Conservation (phyloP, 2,329 filamentous ascomycete genomes). For the Teratosphaeria pseudoeucalypti region DNA sequence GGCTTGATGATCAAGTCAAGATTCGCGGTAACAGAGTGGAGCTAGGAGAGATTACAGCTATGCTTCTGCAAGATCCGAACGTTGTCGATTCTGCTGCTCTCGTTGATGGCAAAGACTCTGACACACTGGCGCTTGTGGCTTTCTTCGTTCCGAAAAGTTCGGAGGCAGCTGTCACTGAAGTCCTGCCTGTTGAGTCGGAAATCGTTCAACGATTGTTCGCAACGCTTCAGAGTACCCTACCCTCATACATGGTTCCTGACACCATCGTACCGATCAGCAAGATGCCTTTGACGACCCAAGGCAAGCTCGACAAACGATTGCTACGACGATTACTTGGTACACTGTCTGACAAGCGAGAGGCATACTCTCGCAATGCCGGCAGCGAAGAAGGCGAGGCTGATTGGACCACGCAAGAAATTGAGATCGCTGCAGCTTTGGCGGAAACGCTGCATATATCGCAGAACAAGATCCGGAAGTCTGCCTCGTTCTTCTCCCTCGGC, state of each 20-base stretch:
- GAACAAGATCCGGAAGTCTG: constrained; percentile 48
- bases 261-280: constrained; percentile 58
- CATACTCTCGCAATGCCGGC: constrained; percentile 24
- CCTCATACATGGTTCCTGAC: constrained; percentile 70
- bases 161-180: background rate
- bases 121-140: constrained; percentile 48
- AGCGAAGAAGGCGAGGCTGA: constrained; percentile 26
- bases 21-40: constrained; percentile 72
- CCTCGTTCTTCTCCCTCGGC: constrained; percentile 67
- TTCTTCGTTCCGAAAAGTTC: constrained; percentile 53
- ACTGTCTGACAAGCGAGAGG: background rate
- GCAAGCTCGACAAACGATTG: constrained; percentile 57
- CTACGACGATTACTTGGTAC: constrained; percentile 40
- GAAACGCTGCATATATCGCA: constrained; percentile 37
- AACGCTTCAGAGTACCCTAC: constrained; percentile 46
- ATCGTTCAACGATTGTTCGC: constrained; percentile 39
- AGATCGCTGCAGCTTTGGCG: constrained; percentile 47
- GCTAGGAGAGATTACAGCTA: constrained; percentile 61
- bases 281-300: constrained; percentile 63
- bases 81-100: constrained; percentile 57
- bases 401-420: constrained; percentile 47
- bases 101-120: constrained; percentile 36
- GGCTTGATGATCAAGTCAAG: constrained; percentile 72
- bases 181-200: background rate
- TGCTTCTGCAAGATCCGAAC: constrained; percentile 42